A percentile compares a stretch with the other conserved stretches of the same genome.
phyloP scores from a whole-genome alignment of 2,329 filamentous ascomycete genomes.

The Aspergillus intermedius region DNA sequence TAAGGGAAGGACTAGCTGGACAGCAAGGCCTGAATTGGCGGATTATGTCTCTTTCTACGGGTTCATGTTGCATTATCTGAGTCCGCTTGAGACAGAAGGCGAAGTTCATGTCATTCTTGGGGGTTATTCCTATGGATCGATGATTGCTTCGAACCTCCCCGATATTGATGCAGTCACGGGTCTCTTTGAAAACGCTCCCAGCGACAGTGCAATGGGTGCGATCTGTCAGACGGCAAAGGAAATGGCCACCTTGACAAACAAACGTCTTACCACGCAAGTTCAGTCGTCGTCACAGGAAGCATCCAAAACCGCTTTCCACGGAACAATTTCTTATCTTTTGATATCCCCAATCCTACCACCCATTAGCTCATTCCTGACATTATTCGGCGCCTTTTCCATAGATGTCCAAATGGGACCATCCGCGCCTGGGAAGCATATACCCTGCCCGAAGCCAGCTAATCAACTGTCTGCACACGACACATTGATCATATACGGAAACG shows the following conservation, averaged over 20 bases:
- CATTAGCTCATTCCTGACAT: conserved; percentile 56
- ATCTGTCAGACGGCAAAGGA: conserved; percentile 64
- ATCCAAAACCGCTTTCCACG: conserved; percentile 11
- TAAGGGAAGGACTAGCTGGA: conserved; percentile 78
- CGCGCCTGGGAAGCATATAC: conserved; percentile 22
- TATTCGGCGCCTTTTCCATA: conserved; percentile 47
- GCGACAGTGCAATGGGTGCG: conserved; percentile 58
- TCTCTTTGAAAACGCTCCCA: conserved; percentile 49
- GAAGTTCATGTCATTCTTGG: conserved; percentile 53
- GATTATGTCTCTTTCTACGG: conserved; percentile 82
- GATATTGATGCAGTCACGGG: conserved; percentile 51
- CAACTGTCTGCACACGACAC: conserved; percentile 52
- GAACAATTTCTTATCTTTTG: conserved; percentile 46
- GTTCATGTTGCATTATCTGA: conserved; percentile 69
- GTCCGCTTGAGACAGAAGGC: conserved; percentile 42
- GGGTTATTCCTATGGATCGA: conserved; percentile 87
- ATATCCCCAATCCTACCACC: conserved; percentile 57
- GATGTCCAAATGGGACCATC: conserved; percentile 21
- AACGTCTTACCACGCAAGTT: neutral
- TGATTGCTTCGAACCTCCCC: conserved; percentile 70
- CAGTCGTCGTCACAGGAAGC: conserved; percentile 7
- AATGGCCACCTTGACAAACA: conserved; percentile 47
- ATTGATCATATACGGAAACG: conserved; percentile 66
- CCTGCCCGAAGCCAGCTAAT: conserved; percentile 46
- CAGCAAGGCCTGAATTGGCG: conserved; percentile 67